Evolutionary conservation across 306 rosid genomes (phyloP).

Genomic region (Vicia faba): DNA sequence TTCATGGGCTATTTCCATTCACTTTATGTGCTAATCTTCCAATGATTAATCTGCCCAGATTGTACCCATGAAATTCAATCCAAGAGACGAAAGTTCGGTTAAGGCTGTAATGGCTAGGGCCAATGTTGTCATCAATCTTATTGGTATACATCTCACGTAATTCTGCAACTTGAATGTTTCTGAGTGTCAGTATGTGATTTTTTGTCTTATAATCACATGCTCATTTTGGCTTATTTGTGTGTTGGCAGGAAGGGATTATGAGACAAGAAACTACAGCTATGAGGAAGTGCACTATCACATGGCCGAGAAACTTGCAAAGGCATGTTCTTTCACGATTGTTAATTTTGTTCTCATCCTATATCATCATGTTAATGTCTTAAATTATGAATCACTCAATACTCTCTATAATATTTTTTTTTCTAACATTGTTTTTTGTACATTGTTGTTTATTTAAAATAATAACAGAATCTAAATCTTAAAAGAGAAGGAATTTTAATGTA

Average conservation of each 20-base stretch:
- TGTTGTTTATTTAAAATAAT: slow-evolving; percentile 23
- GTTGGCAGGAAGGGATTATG: slow-evolving; percentile 90
- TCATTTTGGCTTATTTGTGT: slow-evolving; percentile 38
- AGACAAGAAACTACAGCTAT: slow-evolving; percentile 93
- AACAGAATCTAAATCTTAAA: slow-evolving; percentile 7
- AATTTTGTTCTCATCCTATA: slow-evolving; percentile 27
- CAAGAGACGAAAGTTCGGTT: slow-evolving; percentile 90
- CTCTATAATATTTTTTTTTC: not conserved
- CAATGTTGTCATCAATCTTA: slow-evolving; percentile 90
- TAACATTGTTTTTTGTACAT: not conserved
- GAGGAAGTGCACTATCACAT: slow-evolving; percentile 89
- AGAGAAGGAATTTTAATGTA: slow-evolving; percentile 13
- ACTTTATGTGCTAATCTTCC: slow-evolving; percentile 37
- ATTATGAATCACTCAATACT: slow-evolving; percentile 5
- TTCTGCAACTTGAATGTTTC: slow-evolving; percentile 29
- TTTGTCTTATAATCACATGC: slow-evolving; percentile 17
- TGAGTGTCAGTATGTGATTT: slow-evolving; percentile 22
- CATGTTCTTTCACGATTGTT: slow-evolving; percentile 34
- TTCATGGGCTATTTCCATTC: slow-evolving; percentile 23
- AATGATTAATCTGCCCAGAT: slow-evolving; percentile 54
- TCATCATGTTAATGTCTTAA: slow-evolving; percentile 26
- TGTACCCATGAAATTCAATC: slow-evolving; percentile 95
- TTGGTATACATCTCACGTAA: slow-evolving; percentile 58
- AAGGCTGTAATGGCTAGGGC: slow-evolving; percentile 98
- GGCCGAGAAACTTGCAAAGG: slow-evolving; percentile 92